Conservation (phyloP, 1,139 yeast genomes). For the Candida labiduridarum region DNA sequence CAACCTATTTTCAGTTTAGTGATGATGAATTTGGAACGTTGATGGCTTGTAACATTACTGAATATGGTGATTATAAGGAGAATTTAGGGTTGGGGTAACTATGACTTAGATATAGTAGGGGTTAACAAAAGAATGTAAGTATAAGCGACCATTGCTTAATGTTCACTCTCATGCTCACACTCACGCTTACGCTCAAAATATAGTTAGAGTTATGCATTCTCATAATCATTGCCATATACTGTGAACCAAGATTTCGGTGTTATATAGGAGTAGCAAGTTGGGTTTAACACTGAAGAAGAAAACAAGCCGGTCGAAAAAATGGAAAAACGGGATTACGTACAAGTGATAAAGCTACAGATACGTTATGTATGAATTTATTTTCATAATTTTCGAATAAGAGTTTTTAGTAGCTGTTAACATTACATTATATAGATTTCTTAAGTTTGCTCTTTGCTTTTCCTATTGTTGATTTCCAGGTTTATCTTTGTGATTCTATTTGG, state of each 20-base stretch:
- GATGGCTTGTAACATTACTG: neutral
- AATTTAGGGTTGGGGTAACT: neutral
- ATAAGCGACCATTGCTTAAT: too few species aligned
- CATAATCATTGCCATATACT: too few species aligned
- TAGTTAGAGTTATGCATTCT: too few species aligned
- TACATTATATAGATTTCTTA: neutral
- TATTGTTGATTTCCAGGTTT: neutral
- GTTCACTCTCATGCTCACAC: too few species aligned
- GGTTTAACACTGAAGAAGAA: too few species aligned
- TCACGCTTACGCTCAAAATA: too few species aligned
- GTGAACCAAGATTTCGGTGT: too few species aligned
- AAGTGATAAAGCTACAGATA: too few species aligned
- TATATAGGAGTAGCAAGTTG: too few species aligned
- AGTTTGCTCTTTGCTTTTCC: neutral
- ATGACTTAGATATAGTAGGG: neutral
- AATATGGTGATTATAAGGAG: neutral
- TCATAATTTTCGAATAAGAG: neutral
- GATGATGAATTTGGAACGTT: neutral
- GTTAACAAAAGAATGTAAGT: neutral
- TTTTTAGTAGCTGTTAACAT: neutral
- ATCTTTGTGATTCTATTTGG: conserved; percentile 1
- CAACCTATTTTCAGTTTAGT: neutral
- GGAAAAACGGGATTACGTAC: too few species aligned
- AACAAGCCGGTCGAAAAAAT: too few species aligned
- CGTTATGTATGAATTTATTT: neutral